These are phyloP conservation scores for sunflower (Helianthus annuus) DNA, from an alignment of 129 eudicot species.

Conservation along the genomic window DNA sequence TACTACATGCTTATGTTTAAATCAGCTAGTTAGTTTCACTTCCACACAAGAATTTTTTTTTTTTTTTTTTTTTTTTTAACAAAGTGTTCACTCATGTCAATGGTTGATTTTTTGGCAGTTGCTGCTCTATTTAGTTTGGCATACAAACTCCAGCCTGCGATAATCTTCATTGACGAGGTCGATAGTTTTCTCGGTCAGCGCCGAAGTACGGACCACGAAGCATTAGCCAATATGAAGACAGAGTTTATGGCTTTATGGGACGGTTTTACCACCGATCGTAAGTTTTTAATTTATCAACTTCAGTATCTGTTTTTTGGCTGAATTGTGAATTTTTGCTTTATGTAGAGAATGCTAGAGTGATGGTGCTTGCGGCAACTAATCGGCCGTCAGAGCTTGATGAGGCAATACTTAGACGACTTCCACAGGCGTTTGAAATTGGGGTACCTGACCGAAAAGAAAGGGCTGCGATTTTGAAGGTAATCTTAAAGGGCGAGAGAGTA, in stretches of 20 bases:
- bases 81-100: constrained; percentile 3
- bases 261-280: constrained; percentile 95
- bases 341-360: constrained; percentile 79
- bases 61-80: background rate
- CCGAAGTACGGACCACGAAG: constrained; percentile 77
- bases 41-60: background rate
- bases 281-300: constrained; percentile 17
- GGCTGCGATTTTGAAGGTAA: constrained; percentile 68
- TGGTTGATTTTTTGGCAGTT: constrained; percentile 52
- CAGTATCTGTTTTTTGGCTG: background rate
- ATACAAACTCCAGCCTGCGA: constrained; percentile 88
- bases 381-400: constrained; percentile 96
- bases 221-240: constrained; percentile 82
- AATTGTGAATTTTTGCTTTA: constrained; percentile 4
- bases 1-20: background rate
- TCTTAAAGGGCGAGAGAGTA: constrained; percentile 72
- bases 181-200: constrained; percentile 96
- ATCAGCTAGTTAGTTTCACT: background rate
- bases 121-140: constrained; percentile 93
- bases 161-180: constrained; percentile 93
- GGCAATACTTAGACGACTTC: constrained; percentile 90
- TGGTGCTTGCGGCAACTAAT: constrained; percentile 96
- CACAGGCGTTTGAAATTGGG: constrained; percentile 93
- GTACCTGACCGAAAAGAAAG: constrained; percentile 72
- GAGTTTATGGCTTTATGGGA: constrained; percentile 97